Evolutionary conservation across 768 basidiomycete genomes (phyloP).

Genomic region (Chalciporus sphaerocephalus): DNA sequence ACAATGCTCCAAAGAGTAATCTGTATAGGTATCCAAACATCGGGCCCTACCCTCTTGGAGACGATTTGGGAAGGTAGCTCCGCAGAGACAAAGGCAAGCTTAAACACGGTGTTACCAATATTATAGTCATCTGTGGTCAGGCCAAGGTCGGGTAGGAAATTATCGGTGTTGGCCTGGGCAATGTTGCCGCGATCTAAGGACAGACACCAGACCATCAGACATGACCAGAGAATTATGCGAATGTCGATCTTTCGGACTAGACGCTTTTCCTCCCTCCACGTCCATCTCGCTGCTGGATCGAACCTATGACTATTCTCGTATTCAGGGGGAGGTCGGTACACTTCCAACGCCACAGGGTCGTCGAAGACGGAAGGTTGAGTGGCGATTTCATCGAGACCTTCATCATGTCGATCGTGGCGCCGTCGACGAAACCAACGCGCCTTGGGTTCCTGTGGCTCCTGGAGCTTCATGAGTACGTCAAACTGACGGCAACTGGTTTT

Average conservation of each 20-base stretch:
- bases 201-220: constrained; percentile 56
- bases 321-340: constrained; percentile 47
- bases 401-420: too few relatives aligned
- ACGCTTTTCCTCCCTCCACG: constrained; percentile 61
- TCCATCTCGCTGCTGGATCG: constrained; percentile 64
- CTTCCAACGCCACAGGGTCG: constrained; percentile 45
- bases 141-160: constrained; percentile 56
- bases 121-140: constrained; percentile 64
- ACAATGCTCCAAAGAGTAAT: constrained; percentile 56
- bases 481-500: too few relatives aligned
- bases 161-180: constrained; percentile 65
- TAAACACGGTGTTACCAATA: constrained; percentile 57
- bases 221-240: constrained; percentile 61
- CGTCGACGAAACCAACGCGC: too few relatives aligned
- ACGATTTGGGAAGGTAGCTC: constrained; percentile 67
- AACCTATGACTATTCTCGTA: constrained; percentile 65
- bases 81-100: constrained; percentile 43
- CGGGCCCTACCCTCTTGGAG: constrained; percentile 64
- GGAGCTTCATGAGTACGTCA: too few relatives aligned
- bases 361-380: constrained; percentile 64
- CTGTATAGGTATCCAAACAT: constrained; percentile 62
- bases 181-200: constrained; percentile 60
- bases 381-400: constrained; percentile 51
- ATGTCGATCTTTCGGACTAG: constrained; percentile 58
- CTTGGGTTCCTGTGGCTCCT: too few relatives aligned